Evolutionary conservation across 345 rosid species (phyloP), one percentile per base, ranked within the genome.

Genomic region (Capsella bursapastoris): DNA sequence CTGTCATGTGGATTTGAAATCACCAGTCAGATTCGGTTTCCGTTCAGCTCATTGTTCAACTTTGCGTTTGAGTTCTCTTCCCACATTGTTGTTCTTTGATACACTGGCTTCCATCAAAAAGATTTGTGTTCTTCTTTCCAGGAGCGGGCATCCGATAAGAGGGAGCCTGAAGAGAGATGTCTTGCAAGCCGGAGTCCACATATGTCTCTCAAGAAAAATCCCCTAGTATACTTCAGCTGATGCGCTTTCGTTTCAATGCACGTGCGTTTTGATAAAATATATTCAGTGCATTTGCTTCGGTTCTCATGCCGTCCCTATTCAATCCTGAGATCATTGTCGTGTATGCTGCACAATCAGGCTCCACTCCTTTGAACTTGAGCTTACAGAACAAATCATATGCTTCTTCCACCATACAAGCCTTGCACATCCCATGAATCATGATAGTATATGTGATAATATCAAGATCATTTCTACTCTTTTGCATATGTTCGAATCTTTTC

Each of bases 101-200:
- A 34, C 90, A 85, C 7, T 64, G 76, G 61, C 83, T 70, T 31
- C 82, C 75, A 4, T 31, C 53, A 40, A 10, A 41, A 66, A 72
- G 40, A 84, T 52, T 35, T 75, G 76, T 48, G 80, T 77, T 14
- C 89, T 57, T 81, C 90, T 80, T 70, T 90, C 91, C 75, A 90
- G 59, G 38, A 91, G 92, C 70, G 82, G 67, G 72, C 88, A 88
- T 44, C 92, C 91, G 80, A 86, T 78, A 2, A 88, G 90, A 67
- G 81, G 89, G 75, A 90, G 79, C 55, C 86, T 89, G 1, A 53
- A 28, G 58, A 88, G 51, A n/a, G 79, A 16, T 16, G 86, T 56
- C 78, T 87, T 86, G 52, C 83, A 56, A 40, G 85, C 86, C 86
- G 83, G 25, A 86, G 74, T 48, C 51, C 32, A 63, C 86, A 83